These are phyloP conservation scores for Physocladia obscura DNA, from an alignment of 192 early-diverging fungal genomes.

Conservation along the genomic window DNA sequence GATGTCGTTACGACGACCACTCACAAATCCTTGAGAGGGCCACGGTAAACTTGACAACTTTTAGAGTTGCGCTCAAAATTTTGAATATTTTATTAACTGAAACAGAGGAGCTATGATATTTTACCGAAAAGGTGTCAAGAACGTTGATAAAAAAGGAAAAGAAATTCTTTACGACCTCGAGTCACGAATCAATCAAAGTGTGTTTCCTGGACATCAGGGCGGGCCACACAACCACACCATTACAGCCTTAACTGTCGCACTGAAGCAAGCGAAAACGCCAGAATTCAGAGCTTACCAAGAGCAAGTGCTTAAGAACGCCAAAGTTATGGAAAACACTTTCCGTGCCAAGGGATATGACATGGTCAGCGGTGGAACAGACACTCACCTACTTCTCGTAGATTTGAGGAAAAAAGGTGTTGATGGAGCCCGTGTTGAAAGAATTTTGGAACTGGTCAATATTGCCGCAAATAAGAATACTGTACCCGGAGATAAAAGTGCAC, in stretches of 20 bases:
- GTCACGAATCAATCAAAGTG: slow-evolving; percentile 89
- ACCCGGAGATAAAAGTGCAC: slow-evolving; percentile 90
- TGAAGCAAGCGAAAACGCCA: slow-evolving; percentile 83
- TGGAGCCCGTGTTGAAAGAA: slow-evolving; percentile 92
- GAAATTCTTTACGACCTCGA: slow-evolving; percentile 89
- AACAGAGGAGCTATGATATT: slow-evolving; percentile 95
- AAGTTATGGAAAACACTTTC: slow-evolving; percentile 83
- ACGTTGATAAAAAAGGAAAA: slow-evolving; percentile 88
- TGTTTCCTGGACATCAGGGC: slow-evolving; percentile 99
- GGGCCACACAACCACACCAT: slow-evolving; percentile 99
- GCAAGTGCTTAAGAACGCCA: slow-evolving; percentile 87
- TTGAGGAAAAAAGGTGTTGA: slow-evolving; percentile 82
- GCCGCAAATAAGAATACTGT: slow-evolving; percentile 99
- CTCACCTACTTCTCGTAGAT: slow-evolving; percentile 90
- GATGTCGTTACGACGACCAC: slow-evolving; percentile 99
- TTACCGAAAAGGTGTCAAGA: slow-evolving; percentile 89
- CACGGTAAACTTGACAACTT: slow-evolving; percentile 29
- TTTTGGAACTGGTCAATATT: slow-evolving; percentile 95
- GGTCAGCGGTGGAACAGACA: slow-evolving; percentile 93
- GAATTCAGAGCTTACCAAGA: slow-evolving; percentile 89
- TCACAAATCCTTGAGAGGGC: slow-evolving; percentile 98
- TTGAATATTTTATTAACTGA: background rate
- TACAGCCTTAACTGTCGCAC: slow-evolving; percentile 88
- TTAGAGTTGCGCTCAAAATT: background rate
- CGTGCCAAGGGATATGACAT: slow-evolving; percentile 71